Percentiles rank a stretch among this genome's conserved stretches.
Evolutionary conservation across 2,329 filamentous ascomycete species (phyloP).

Genomic region (Dactylonectria macrodidyma): DNA sequence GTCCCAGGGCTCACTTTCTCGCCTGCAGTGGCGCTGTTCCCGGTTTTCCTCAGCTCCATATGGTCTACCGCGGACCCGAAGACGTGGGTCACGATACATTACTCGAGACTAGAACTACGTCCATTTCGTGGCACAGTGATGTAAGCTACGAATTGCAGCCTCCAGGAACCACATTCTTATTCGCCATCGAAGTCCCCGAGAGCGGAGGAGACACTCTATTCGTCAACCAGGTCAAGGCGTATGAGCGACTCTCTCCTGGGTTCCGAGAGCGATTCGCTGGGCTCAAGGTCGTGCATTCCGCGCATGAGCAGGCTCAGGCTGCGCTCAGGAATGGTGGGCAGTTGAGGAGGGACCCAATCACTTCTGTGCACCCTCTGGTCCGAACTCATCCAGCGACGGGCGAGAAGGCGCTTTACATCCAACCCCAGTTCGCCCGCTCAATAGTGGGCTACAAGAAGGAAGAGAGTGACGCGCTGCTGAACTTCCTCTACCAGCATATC

Average conservation of each 20-base stretch:
- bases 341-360: conserved; percentile 21
- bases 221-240: conserved; percentile 16
- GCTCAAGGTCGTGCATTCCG: conserved; percentile 22
- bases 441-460: conserved; percentile 58
- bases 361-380: conserved; percentile 68
- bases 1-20: conserved; percentile 26
- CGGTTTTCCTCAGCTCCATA: conserved; percentile 61
- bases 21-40: conserved; percentile 47
- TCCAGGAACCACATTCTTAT: conserved; percentile 58
- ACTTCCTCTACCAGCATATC: conserved; percentile 79
- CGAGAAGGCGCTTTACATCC: conserved; percentile 77
- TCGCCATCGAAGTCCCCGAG: background rate
- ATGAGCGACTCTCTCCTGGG: conserved; percentile 14
- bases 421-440: conserved; percentile 59
- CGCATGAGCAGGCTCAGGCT: conserved; percentile 17
- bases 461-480: conserved; percentile 75
- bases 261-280: conserved; percentile 21
- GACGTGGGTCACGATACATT: conserved; percentile 56
- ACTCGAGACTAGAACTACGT: conserved; percentile 31
- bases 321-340: conserved; percentile 5
- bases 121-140: conserved; percentile 58
- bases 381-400: conserved; percentile 62
- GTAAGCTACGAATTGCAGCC: conserved; percentile 60
- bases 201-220: conserved; percentile 30
- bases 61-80: conserved; percentile 62